These are phyloP conservation scores for Kuraishia piskuri DNA, from an alignment of 805 yeast species.

Conservation along the genomic window DNA sequence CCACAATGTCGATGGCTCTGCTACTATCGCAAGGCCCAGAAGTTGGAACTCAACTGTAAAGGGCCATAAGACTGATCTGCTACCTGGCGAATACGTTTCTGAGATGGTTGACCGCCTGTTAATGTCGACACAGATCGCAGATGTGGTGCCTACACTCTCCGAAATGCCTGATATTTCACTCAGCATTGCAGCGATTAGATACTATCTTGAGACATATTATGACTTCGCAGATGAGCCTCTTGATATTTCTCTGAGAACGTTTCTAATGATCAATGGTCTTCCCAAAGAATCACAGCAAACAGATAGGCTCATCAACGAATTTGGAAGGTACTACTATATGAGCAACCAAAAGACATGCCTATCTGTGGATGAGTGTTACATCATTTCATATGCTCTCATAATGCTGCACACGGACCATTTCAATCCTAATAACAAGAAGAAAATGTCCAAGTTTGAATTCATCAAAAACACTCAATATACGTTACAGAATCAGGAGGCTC, in stretches of 20 bases:
- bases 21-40: background rate
- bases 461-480: slow-evolving; percentile 25
- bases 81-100: background rate
- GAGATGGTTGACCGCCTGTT: background rate
- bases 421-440: slow-evolving; percentile 56
- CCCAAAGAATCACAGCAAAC: slow-evolving; percentile 75
- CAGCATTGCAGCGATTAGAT: slow-evolving; percentile 8
- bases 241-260: slow-evolving; percentile 55
- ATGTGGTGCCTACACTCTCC: background rate
- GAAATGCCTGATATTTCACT: background rate
- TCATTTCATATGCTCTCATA: slow-evolving; percentile 53
- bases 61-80: background rate
- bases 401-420: slow-evolving; percentile 71
- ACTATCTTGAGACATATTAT: slow-evolving; percentile 27
- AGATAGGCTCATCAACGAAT: slow-evolving; percentile 53
- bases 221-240: slow-evolving; percentile 48
- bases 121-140: background rate
- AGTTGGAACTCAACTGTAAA: background rate
- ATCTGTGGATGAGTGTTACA: slow-evolving; percentile 48
- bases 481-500: background rate
- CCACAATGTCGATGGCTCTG: background rate
- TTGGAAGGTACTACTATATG: slow-evolving; percentile 42
- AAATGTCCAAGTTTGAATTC: slow-evolving; percentile 60
- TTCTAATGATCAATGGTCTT: slow-evolving; percentile 47
- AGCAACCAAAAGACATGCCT: slow-evolving; percentile 29